Evolutionary conservation across 2,329 filamentous ascomycete genomes (phyloP), one percentile per base, ranked within the genome.

Genomic region (Aspergillus persii): DNA sequence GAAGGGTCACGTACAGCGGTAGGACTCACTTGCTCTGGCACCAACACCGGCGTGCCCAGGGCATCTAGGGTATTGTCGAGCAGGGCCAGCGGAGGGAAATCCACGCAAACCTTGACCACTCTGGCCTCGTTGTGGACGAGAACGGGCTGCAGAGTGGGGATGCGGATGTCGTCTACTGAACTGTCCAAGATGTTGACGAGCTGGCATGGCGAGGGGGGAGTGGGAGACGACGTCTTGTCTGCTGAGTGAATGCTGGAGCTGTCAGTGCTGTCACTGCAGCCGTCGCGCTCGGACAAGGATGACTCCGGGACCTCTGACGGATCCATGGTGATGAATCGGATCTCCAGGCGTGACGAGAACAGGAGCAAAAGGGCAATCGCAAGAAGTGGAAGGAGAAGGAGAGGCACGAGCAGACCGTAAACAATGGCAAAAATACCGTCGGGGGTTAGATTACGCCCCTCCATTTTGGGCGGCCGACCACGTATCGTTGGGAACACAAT

Each of bases 161-260:
- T 58, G 23, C 49, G 52, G 29, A 68, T 64, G 8, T 66, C 60
- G 27, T 68, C 66, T 31, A 67, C 31, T n/a, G 46, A 11, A 2
- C 59, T 60, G 50, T 67, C 65, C 8, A 68, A 56, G 23, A 67
- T 52, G 27, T 56, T 53, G 12, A 27, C 58, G 9, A 30, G 33
- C 12, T 41, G 33, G 8, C 18, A 27, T 15, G 39, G 15, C 8
- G 48, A 36, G 9, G 18, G 8, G 30, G 30, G 31, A 50, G 54
- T 11, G 2, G 8, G 4, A 12, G 33, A 27, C 46, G 48, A 7
- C 11, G 15, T 12, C 23, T 23, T n/a, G 36, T 18, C 26, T 31
- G 29, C 30, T 6, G 53, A 27, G 31, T 54, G 47, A 30, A 36
- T 60, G n/a, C 3, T 23, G 18, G 18, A 23, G 18, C 18, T 55